Evolutionary conservation across 352 stramenopile species (phyloP), one percentile per base, ranked within the genome.

Genomic region (Pythium sp.): DNA sequence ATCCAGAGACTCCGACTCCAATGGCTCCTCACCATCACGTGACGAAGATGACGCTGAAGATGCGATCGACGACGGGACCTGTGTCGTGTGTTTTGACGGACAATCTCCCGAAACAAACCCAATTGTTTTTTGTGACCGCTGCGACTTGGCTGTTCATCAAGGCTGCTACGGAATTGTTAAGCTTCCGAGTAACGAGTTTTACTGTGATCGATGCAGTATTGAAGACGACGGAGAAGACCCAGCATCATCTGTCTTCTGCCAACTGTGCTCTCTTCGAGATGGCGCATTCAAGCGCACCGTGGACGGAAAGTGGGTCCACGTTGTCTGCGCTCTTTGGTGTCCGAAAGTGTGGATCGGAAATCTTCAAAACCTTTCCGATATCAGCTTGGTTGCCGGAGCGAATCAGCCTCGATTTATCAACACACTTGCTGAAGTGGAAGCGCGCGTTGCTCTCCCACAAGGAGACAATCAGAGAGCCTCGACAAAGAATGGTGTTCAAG

Each of bases 81-180:
- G 91, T 61, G 87, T 96, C 24, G 82, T 97, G 26, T 97, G 91
- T 64, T 97, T 97, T 68, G 91, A 97, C 64, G 89, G 88, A 0
- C 78, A 89, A 58, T 95, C 91, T 28, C 88, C 90, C 0, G 91
- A 97, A 68, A 80, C 80, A 11, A 96, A 97, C 64, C 87, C 87
- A 6, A 97, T 97, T 64, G 87, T 97, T 22, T 96, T 96, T 63
- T 97, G 91, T 57, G 91, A 97, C 71, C 78, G 84, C 14, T 97
- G 91, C 62, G 86, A 95, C 65, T 73, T 97, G 32, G 89, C 89
- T n/a, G 89, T 97, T 24, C 91, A 97, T 64, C 89, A 94, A 69
- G 80, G 83, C 9, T 97, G 91, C 75, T 97, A 97, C 57, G 91
- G 91, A 58, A 82, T 97, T 55, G 76, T 79, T 5, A 81, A 94